A percentile compares a stretch with the other conserved stretches of the same genome.
Conservation (phyloP, 2,329 filamentous ascomycete genomes). For the Cordyceps fumosorosea region DNA sequence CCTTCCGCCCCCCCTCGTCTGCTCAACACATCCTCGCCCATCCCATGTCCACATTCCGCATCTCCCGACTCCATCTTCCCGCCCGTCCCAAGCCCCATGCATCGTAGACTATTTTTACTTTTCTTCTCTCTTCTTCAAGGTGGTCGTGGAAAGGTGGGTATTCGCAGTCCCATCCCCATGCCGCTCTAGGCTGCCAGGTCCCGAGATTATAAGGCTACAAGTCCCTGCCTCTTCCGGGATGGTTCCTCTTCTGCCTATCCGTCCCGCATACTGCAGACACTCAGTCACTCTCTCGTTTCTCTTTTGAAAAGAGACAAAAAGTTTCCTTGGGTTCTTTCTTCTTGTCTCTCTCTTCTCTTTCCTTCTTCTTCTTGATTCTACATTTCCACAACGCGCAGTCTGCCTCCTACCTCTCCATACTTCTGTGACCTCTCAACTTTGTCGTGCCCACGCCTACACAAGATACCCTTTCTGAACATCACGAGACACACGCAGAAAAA, state of each 20-base stretch:
- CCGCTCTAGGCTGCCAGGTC: background rate
- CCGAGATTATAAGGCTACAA: slow-evolving; percentile 6
- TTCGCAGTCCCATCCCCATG: background rate
- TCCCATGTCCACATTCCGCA: slow-evolving; percentile 22
- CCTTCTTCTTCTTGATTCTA: background rate
- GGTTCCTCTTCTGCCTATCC: background rate
- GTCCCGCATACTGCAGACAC: background rate
- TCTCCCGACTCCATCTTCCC: background rate
- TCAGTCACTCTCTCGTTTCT: slow-evolving; percentile 11
- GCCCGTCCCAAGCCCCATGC: background rate
- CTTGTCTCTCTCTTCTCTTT: too few relatives aligned
- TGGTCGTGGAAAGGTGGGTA: background rate
- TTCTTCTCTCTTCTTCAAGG: background rate
- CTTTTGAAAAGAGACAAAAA: background rate
- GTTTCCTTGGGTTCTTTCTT: background rate
- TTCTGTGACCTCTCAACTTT: background rate
- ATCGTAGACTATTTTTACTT: background rate
- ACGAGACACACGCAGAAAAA: background rate
- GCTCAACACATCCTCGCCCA: slow-evolving; percentile 4
- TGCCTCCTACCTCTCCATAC: background rate
- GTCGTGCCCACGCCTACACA: background rate
- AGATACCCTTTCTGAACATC: background rate
- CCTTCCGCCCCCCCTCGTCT: background rate
- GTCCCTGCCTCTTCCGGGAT: background rate
- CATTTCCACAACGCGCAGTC: background rate